phyloP scores from a whole-genome alignment of 495 filamentous ascomycete species.

The Penicillium manginii region DNA sequence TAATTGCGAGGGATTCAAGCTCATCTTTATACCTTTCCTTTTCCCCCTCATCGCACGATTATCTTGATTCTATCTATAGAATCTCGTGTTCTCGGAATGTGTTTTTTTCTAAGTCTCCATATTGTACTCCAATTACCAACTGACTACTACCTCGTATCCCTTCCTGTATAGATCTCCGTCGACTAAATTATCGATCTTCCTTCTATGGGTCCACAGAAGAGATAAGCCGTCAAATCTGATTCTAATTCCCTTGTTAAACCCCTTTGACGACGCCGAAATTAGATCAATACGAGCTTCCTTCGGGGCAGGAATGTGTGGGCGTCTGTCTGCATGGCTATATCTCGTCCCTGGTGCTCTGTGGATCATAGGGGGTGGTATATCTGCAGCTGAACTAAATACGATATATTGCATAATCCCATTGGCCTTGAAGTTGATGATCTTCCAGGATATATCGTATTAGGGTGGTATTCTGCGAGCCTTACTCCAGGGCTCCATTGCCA shows the following conservation, averaged over 20 bases:
- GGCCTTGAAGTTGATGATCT: neutral
- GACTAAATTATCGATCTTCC: neutral
- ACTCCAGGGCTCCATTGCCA: too few species aligned
- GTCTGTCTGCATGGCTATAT: neutral
- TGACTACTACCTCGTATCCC: constrained; percentile 2
- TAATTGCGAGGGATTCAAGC: neutral
- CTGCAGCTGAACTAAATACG: neutral
- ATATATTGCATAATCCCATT: neutral
- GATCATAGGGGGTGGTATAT: neutral
- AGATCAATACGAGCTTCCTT: neutral
- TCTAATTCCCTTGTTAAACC: neutral
- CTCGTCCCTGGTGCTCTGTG: neutral
- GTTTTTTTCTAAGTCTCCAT: neutral
- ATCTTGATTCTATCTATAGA: constrained; percentile 3
- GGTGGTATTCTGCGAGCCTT: too few species aligned
- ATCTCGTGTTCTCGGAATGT: neutral
- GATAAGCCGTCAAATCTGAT: neutral
- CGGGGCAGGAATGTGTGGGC: neutral
- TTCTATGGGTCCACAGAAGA: neutral
- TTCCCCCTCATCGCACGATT: neutral
- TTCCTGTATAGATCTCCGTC: neutral
- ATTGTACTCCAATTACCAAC: neutral
- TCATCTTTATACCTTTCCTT: constrained; percentile 6
- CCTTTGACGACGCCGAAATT: neutral
- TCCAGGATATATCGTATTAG: neutral